Percentiles rank a stretch among this genome's conserved stretches.
Conservation (phyloP, 2,329 filamentous ascomycete genomes). For the Hirsutella thompsonii region DNA sequence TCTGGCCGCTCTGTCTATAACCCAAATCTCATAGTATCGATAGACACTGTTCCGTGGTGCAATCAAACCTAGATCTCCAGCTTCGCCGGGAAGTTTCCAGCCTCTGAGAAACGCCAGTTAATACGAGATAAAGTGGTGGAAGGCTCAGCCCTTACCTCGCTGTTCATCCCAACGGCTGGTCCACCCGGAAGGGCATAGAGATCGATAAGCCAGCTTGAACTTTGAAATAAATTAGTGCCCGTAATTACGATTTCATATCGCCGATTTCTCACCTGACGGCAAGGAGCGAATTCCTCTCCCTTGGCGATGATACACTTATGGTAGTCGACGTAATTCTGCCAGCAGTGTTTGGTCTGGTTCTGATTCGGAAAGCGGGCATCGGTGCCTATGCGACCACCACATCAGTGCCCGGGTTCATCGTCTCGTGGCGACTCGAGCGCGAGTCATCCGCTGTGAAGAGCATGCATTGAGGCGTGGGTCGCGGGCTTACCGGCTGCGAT, state of each 20-base stretch:
- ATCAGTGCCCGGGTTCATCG: constrained; percentile 5
- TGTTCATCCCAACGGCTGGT: constrained; percentile 93
- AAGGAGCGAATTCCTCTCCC: constrained; percentile 95
- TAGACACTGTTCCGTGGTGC: background rate
- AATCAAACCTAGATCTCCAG: constrained; percentile 30
- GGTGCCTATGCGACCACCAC: constrained; percentile 51
- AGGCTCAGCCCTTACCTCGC: constrained; percentile 53
- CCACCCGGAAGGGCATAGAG: constrained; percentile 94
- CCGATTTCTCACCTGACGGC: constrained; percentile 63
- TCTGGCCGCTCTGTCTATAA: constrained; percentile 15
- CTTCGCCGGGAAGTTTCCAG: constrained; percentile 55
- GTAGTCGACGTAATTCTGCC: constrained; percentile 99
- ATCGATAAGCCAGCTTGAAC: constrained; percentile 96
- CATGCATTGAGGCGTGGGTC: constrained; percentile 6
- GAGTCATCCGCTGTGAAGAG: constrained; percentile 11
- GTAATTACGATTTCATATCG: background rate
- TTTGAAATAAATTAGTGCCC: constrained; percentile 23
- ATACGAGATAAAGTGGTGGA: background rate
- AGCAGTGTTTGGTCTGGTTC: constrained; percentile 99
- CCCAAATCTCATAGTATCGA: constrained; percentile 2
- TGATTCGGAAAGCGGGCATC: constrained; percentile 97
- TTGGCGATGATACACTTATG: constrained; percentile 99
- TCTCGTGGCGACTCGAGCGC: background rate
- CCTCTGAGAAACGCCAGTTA: constrained; percentile 32
- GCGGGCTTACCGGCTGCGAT: constrained; percentile 29